Evolutionary conservation across 2,329 filamentous ascomycete genomes (phyloP).

Genomic region (Fusarium succisae): DNA sequence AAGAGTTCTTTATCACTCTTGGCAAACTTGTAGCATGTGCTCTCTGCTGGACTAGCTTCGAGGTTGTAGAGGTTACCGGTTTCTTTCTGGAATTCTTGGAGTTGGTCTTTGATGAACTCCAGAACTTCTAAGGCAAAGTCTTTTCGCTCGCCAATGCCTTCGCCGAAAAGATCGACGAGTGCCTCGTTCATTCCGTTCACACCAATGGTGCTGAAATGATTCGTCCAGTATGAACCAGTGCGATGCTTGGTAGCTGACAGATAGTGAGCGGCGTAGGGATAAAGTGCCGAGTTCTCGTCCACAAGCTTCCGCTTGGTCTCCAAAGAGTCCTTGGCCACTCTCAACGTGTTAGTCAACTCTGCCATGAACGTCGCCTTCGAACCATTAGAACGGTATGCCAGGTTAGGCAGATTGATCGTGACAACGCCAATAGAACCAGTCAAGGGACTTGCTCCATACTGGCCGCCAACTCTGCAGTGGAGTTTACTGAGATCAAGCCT

Average conservation of each 20-base stretch:
- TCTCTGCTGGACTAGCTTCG: slow-evolving; percentile 37
- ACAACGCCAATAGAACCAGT: slow-evolving; percentile 38
- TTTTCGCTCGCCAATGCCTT: not conserved
- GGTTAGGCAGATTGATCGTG: slow-evolving; percentile 35
- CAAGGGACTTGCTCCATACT: slow-evolving; percentile 36
- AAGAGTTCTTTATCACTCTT: slow-evolving; percentile 31
- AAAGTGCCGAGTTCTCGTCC: slow-evolving; percentile 20
- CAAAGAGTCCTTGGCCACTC: slow-evolving; percentile 34
- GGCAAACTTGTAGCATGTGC: slow-evolving; percentile 40
- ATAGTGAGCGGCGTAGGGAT: slow-evolving; percentile 38
- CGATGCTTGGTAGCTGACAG: slow-evolving; percentile 31
- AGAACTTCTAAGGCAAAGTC: slow-evolving; percentile 24
- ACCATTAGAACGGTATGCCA: slow-evolving; percentile 28
- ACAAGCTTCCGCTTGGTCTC: slow-evolving; percentile 37
- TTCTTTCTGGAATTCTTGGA: slow-evolving; percentile 32
- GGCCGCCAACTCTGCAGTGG: slow-evolving; percentile 35
- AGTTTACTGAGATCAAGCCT: slow-evolving; percentile 38
- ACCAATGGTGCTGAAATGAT: slow-evolving; percentile 40
- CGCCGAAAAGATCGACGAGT: not conserved
- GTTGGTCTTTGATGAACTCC: slow-evolving; percentile 34
- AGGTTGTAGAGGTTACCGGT: slow-evolving; percentile 36
- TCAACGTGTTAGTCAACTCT: slow-evolving; percentile 4
- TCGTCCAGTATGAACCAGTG: slow-evolving; percentile 38
- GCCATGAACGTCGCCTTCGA: slow-evolving; percentile 17
- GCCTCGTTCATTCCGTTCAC: slow-evolving; percentile 39